Evolutionary conservation across 2,329 filamentous ascomycete species (phyloP).

Genomic region (Endoconidiophora laricicola): DNA sequence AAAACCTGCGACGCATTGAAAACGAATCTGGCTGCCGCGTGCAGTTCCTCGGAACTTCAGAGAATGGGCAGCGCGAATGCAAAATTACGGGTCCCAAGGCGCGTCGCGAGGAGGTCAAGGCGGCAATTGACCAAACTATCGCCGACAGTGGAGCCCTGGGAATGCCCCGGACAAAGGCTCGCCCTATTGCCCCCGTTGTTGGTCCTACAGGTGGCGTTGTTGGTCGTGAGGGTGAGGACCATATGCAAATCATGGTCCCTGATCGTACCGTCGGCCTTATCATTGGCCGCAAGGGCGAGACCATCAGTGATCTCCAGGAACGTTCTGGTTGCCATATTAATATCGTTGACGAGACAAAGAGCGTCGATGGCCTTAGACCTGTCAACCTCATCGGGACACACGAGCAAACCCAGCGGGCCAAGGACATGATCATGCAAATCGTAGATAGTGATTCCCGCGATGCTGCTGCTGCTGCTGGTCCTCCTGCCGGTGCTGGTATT

Average conservation of each 20-base stretch:
- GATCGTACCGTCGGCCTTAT: conserved; percentile 86
- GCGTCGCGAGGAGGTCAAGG: conserved; percentile 60
- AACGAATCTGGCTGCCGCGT: conserved; percentile 67
- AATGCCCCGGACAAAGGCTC: conserved; percentile 25
- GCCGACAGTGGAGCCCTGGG: conserved; percentile 22
- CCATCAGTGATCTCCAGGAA: conserved; percentile 82
- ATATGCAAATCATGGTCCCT: conserved; percentile 85
- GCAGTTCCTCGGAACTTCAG: conserved; percentile 67
- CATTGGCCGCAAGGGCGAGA: conserved; percentile 85
- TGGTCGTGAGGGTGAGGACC: conserved; percentile 65
- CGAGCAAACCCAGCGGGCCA: conserved; percentile 58
- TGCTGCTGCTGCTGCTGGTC: conserved; percentile 21
- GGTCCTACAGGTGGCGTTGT: conserved; percentile 22
- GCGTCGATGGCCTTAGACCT: conserved; percentile 72
- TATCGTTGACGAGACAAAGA: conserved; percentile 86
- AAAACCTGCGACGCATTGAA: conserved; percentile 76
- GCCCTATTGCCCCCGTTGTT: background rate
- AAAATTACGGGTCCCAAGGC: conserved; percentile 63
- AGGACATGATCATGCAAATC: conserved; percentile 82
- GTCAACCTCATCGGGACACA: conserved; percentile 77
- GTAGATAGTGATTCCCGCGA: conserved; percentile 75
- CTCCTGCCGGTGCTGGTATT: conserved; percentile 18
- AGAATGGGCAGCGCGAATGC: conserved; percentile 65
- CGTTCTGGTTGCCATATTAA: conserved; percentile 89
- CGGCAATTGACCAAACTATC: conserved; percentile 60